Evolutionary conservation across 1,284 basidiomycete species (phyloP), one percentile per base, ranked within the genome.

Genomic region (Malassezia restricta): DNA sequence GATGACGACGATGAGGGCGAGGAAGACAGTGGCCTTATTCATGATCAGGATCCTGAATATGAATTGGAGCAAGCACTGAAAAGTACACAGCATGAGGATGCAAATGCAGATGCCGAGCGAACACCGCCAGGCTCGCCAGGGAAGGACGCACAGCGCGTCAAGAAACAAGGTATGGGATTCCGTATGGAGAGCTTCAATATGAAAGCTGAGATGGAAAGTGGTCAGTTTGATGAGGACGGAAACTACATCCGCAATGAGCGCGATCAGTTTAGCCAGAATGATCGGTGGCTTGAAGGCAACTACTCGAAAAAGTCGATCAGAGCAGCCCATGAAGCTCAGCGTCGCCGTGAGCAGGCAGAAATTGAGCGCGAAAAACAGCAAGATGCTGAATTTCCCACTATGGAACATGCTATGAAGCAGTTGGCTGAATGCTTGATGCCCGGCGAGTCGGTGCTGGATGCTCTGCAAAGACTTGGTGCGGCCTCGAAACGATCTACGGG

Each of bases 161-260:
- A 47, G 12, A 55, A 62, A 31, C 31, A 45, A 17, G 58, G 86
- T 24, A 92, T 94, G 90, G 94, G 91, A 1, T 89, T 78, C 74
- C 86, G 91, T 66, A 73, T 96, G 11, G 91, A 87, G 7, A 85
- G 86, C 30, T 99, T 99, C 81, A 95, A 99, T 75, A 96, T 99
- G 94, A 86, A 90, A 62, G 84, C 86, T 62, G 94, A 99, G 79
- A 91, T 99, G 84, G 83, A 87, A 66, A 87, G 94, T 73, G 94
- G 94, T 31, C 86, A 89, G 65, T 95, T 99, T 76, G 85, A 89
- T 8, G 86, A 85, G 52, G 92, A 96, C 65, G 94, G 94, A 42
- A 74, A 71, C 55, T 95, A 91, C 73, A 80, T 90, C 49, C 82
- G 82, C 51, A 83, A 88, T 44, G 84, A 84, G 61, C 70, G 73